Evolutionary conservation across 2,329 filamentous ascomycete species (phyloP), one percentile per base, ranked within the genome.

Genomic region (Myriosclerotinia duriaeana): DNA sequence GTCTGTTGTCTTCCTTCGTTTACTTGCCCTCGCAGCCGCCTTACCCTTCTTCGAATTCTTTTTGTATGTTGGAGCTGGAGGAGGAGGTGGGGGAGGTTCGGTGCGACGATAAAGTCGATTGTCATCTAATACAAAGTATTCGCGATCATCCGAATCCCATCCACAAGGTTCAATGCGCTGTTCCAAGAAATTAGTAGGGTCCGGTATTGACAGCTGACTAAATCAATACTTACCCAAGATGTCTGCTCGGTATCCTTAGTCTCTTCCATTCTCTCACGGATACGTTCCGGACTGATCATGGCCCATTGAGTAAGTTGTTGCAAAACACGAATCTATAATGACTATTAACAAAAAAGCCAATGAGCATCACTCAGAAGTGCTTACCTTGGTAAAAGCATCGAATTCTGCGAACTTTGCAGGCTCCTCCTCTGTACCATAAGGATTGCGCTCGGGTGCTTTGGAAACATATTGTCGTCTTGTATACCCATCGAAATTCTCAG

Each of bases 231-330:
- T 81, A 95, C 93, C 93, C 93, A 97, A 75, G 85, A 82, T 30
- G 88, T 87, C 77, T 97, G 92, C 63, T 97, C 93, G 22, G 79
- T 84, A 66, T 96, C 93, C 71, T 88, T 90, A 70, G 89, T 87
- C 75, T 95, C 91, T 11, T 89, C 87, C 87, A 97, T 93, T 78
- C 87, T 89, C 70, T 95, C 92, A 59, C 95, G 86, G 70, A 99
- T 88, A 50, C 91, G 87, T 74, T 97, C 93, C 8, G 93, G 88
- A 71, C 96, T 92, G 76, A 89, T 87, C 81, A 98, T 89, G 1
- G 91, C 89, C 89, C 95, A 97, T 75, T 91, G 86, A 0, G 92
- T 94, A 72, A 99, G 84, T 75, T 96, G 92, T 70, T 97, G 93
- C 40, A 99, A 81, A 3, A 98, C 86, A 70, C 83, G 84, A 56